Conservation (phyloP, 305 asterid genomes). For the Solanum hybrid region DNA sequence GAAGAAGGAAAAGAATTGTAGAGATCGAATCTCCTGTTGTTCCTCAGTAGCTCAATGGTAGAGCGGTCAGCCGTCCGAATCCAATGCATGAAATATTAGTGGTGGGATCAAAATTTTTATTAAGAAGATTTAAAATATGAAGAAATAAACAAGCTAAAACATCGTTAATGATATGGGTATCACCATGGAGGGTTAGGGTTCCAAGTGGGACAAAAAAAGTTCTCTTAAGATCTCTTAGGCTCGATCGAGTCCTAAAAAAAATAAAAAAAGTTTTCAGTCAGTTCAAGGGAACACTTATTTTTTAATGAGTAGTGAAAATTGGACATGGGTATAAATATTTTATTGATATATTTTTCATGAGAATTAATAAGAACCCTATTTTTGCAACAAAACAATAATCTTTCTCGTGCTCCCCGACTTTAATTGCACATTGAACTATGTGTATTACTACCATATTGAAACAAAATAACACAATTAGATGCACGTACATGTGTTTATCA, state of each 20-base stretch:
- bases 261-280: neutral
- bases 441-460: neutral
- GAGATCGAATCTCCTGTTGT: neutral
- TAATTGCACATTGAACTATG: neutral
- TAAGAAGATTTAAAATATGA: neutral
- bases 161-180: too few species aligned
- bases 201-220: neutral
- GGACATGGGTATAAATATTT: neutral
- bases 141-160: neutral
- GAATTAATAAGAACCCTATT: neutral
- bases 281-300: neutral
- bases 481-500: neutral
- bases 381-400: neutral
- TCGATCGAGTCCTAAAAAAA: too few species aligned
- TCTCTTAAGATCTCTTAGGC: neutral
- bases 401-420: neutral
- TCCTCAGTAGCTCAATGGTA: neutral
- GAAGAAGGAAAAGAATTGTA: neutral
- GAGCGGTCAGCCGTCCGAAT: rapidly evolving
- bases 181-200: neutral
- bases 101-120: neutral
- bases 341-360: neutral
- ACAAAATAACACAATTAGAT: neutral
- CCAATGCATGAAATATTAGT: neutral
- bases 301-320: neutral